A percentile compares a stretch with the other conserved stretches of the same genome.
Evolutionary conservation across 768 basidiomycete species (phyloP).

Genomic region (Mycena belliarum): DNA sequence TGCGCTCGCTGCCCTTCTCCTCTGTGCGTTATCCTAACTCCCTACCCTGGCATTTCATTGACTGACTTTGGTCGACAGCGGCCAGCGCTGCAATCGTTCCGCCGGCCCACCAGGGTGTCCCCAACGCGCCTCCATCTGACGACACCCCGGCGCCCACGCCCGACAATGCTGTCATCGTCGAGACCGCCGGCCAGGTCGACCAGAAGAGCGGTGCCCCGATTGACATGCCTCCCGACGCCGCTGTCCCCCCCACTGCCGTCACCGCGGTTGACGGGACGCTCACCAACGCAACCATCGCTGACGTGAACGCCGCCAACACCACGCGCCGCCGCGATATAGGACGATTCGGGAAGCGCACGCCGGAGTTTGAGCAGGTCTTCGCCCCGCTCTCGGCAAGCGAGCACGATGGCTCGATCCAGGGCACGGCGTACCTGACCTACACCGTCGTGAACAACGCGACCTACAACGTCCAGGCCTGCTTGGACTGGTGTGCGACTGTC

Average conservation of each 20-base stretch:
- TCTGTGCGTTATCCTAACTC: neutral
- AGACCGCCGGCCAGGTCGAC: slow-evolving; percentile 14
- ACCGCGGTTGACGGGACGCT: slow-evolving; percentile 48
- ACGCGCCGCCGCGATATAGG: neutral
- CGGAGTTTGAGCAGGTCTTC: slow-evolving; percentile 36
- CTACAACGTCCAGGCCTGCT: slow-evolving; percentile 45
- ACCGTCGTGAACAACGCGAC: slow-evolving; percentile 46
- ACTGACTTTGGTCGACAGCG: slow-evolving; percentile 12
- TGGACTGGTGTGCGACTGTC: slow-evolving; percentile 39
- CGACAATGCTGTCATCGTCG: slow-evolving; percentile 14
- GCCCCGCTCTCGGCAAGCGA: slow-evolving; percentile 35
- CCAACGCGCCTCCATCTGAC: slow-evolving; percentile 16
- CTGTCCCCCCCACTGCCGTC: slow-evolving; percentile 30
- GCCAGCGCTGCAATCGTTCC: slow-evolving; percentile 26
- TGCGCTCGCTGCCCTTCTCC: slow-evolving; percentile 14
- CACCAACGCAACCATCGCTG: slow-evolving; percentile 23
- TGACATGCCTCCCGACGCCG: slow-evolving; percentile 12
- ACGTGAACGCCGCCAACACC: slow-evolving; percentile 12
- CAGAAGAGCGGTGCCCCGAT: slow-evolving; percentile 15
- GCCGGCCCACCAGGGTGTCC: slow-evolving; percentile 27
- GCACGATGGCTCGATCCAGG: slow-evolving; percentile 43
- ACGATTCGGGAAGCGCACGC: slow-evolving; percentile 23
- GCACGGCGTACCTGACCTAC: slow-evolving; percentile 52
- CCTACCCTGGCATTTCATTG: neutral
- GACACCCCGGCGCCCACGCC: slow-evolving; percentile 17